Conservation (phyloP, 805 yeast genomes). For the Candida qinlingensis region DNA sequence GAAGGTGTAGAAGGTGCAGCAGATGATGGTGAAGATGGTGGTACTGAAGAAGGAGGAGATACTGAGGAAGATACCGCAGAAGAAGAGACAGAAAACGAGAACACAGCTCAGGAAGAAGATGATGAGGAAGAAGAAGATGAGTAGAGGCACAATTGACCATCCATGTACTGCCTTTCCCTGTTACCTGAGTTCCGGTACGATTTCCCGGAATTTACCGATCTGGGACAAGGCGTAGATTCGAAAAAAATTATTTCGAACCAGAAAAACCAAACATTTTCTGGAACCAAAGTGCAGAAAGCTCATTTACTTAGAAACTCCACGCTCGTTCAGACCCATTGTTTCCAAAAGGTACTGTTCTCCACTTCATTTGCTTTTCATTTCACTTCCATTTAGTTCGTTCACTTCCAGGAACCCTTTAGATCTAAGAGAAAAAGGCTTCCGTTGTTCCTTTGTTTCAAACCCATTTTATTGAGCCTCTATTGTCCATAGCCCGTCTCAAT, state of each 20-base stretch:
- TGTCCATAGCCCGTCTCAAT: background rate
- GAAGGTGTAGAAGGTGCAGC: conserved; percentile 4
- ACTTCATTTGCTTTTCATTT: background rate
- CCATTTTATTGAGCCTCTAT: background rate
- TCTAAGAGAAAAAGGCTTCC: background rate
- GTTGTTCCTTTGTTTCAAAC: background rate
- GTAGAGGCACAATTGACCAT: background rate
- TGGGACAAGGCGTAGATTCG: conserved; percentile 1
- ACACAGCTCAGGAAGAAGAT: conserved; percentile 2
- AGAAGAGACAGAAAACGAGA: conserved; percentile 5
- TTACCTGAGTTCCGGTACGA: conserved; percentile 1
- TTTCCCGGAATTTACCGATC: conserved; percentile 2
- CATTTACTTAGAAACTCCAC: background rate
- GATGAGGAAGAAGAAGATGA: conserved; percentile 1
- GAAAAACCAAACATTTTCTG: background rate
- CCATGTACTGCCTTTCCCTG: background rate
- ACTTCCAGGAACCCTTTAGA: conserved; percentile 1
- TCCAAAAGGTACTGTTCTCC: background rate
- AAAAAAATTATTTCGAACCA: background rate
- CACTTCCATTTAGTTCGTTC: conserved; percentile 6
- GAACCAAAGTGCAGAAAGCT: background rate
- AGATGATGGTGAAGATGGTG: conserved; percentile 6
- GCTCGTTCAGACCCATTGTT: background rate
- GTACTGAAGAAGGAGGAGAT: conserved; percentile 2
- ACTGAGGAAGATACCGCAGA: conserved; percentile 6